phyloP scores from a whole-genome alignment of 192 early-diverging fungal genomes.

The Coemansia aciculifera region DNA sequence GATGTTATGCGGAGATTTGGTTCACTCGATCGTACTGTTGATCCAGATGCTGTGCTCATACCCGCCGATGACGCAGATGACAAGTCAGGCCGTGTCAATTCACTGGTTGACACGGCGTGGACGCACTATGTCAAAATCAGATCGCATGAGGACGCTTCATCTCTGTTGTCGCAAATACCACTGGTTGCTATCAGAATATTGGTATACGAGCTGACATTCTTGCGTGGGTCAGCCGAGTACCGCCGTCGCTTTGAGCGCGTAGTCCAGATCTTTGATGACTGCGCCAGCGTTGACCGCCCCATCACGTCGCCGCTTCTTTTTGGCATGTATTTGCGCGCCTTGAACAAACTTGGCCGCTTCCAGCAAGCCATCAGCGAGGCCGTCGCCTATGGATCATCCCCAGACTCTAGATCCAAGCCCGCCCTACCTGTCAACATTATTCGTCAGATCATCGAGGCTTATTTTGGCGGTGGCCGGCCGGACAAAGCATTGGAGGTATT shows the following conservation, averaged over 20 bases:
- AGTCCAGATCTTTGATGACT: constrained; percentile 32
- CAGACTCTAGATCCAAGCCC: neutral
- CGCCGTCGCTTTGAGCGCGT: constrained; percentile 25
- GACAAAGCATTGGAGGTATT: constrained; percentile 33
- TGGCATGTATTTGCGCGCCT: constrained; percentile 36
- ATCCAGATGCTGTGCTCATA: neutral
- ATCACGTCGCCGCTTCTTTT: constrained; percentile 20
- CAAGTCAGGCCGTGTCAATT: neutral
- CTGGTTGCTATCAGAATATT: constrained; percentile 17
- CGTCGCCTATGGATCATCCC: neutral
- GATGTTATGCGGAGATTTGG: constrained; percentile 17
- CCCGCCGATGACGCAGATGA: neutral
- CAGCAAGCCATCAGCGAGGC: constrained; percentile 26
- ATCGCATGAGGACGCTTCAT: constrained; percentile 6
- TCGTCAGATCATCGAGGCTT: constrained; percentile 39
- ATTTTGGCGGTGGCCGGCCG: constrained; percentile 32
- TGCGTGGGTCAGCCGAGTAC: constrained; percentile 16
- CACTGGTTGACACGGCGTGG: constrained; percentile 28
- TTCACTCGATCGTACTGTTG: neutral
- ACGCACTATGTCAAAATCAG: constrained; percentile 35
- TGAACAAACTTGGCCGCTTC: constrained; percentile 34
- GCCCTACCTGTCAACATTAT: neutral
- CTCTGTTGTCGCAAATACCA: constrained; percentile 28
- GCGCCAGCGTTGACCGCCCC: constrained; percentile 12
- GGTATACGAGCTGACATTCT: constrained; percentile 36